Percentiles rank a stretch among this genome's conserved stretches.
Conservation (phyloP, 2,329 filamentous ascomycete species). For the Calonectria pseudoreteaudii region DNA sequence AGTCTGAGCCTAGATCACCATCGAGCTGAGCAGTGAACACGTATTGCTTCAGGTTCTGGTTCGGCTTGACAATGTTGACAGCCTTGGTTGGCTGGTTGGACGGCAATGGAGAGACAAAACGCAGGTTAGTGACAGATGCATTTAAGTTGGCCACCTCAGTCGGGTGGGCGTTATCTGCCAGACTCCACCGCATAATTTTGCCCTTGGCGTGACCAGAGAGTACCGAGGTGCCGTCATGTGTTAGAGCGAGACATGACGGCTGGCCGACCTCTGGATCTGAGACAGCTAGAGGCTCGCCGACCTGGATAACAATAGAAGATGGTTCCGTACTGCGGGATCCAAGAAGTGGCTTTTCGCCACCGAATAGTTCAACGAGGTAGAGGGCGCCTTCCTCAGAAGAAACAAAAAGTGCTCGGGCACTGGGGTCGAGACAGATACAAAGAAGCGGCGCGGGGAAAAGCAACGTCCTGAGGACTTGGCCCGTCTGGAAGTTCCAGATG, state of each 20-base stretch:
- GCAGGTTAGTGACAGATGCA: constrained; percentile 84
- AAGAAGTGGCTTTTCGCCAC: constrained; percentile 66
- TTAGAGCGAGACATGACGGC: constrained; percentile 76
- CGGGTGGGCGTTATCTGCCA: constrained; percentile 76
- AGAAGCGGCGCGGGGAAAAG: constrained; percentile 80
- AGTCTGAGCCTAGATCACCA: constrained; percentile 52
- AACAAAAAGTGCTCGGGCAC: constrained; percentile 83
- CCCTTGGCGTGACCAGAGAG: constrained; percentile 86
- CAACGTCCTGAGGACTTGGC: constrained; percentile 82
- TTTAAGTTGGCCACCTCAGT: constrained; percentile 79
- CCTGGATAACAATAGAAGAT: constrained; percentile 68
- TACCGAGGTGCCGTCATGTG: constrained; percentile 84
- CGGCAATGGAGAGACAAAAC: constrained; percentile 74
- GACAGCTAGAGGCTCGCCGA: constrained; percentile 65
- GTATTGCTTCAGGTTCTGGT: constrained; percentile 73
- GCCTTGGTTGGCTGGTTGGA: constrained; percentile 58
- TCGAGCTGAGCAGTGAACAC: constrained; percentile 74
- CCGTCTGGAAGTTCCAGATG: constrained; percentile 91
- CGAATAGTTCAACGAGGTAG: constrained; percentile 81
- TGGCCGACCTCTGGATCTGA: constrained; percentile 73
- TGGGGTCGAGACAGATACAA: constrained; percentile 82
- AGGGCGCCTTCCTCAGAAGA: constrained; percentile 85
- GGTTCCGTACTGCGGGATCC: constrained; percentile 62
- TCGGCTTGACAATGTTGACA: constrained; percentile 82
- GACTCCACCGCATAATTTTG: constrained; percentile 84